Evolutionary conservation across 768 basidiomycete genomes (phyloP), one percentile per base, ranked within the genome.

Genomic region (Termitomyces sp.): DNA sequence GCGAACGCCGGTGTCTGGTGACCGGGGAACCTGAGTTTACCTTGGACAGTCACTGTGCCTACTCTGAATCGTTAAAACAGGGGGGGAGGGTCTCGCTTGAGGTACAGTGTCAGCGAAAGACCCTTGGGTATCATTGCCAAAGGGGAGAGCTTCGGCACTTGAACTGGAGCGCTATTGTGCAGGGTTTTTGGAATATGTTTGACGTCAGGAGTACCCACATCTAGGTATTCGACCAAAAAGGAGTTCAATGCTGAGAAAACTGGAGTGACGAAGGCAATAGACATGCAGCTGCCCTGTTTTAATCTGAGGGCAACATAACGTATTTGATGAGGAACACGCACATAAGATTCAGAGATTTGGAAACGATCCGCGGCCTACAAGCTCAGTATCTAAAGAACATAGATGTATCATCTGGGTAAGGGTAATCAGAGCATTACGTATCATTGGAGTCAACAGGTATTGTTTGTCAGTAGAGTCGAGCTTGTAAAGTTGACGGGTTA

Each of bases 301-400:
- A 36, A 50, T 17, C 20, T 53, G 47, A 59, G 51, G 60, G 60
- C 38, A 59, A 61, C 63, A 64, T 59, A 63, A 59, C 62, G 57
- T 55, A 54, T 48, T 45, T 53, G 52, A 47, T 59, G 61, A 59
- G 60, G 60, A 57, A 56, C 55, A 58, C 31, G 57, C 10, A 42
- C 38, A 45, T 55, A 60, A 57, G 57, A 60, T 55, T 32, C 51
- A 52, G 34, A 48, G 52, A 57, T 60, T 55, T 31, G 48, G 47
- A 38, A 59, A 49, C 66, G 67, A 68, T 68, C 67, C 67, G 67
- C 67, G 66, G 67, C 64, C 64, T 60, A 57, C 43, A 31, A 60
- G 55, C 54, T 51, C 52, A 40, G 29, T 17, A 42, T 15, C 53
- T 57, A 57, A 56, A 7, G 61, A 66, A 62, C 65, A 63, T 62